Conservation (phyloP, 257 asterid species). For the Plectranthus barbatus region DNA sequence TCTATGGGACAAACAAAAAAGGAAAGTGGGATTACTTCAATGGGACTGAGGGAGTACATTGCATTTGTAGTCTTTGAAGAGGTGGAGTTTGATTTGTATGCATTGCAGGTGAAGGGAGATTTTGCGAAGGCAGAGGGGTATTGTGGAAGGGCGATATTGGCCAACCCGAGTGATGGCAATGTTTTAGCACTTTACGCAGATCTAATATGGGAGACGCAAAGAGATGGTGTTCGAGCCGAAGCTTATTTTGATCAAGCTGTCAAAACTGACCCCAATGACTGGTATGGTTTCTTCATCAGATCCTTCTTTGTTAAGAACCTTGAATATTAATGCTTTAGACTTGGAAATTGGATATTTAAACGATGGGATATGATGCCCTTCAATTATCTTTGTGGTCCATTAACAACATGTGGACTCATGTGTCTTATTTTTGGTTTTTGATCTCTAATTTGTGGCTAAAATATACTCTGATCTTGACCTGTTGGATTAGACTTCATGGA, state of each 20-base stretch:
- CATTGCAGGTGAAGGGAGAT: constrained; percentile 58
- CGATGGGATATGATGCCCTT: neutral
- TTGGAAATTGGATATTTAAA: neutral
- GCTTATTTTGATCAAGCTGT: constrained; percentile 77
- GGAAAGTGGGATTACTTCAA: neutral
- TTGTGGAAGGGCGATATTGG: constrained; percentile 69
- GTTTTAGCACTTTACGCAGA: constrained; percentile 76
- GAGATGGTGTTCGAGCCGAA: constrained; percentile 65
- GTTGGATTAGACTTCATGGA: neutral
- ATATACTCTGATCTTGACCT: neutral
- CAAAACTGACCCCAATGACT: constrained; percentile 64
- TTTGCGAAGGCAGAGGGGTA: constrained; percentile 72
- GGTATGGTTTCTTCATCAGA: constrained; percentile 29
- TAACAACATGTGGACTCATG: neutral
- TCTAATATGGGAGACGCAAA: constrained; percentile 67
- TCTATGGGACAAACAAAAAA: too few relatives aligned
- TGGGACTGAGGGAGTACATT: too few relatives aligned
- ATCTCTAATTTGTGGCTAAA: constrained; percentile 2
- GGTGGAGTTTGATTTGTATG: neutral
- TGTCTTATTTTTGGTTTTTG: neutral
- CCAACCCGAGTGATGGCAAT: constrained; percentile 57
- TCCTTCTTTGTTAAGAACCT: neutral
- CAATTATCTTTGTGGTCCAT: neutral
- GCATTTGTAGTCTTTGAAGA: neutral
- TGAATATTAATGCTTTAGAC: neutral